Evolutionary conservation across 257 asterid species (phyloP).

Genomic region (Coffea canephora): DNA sequence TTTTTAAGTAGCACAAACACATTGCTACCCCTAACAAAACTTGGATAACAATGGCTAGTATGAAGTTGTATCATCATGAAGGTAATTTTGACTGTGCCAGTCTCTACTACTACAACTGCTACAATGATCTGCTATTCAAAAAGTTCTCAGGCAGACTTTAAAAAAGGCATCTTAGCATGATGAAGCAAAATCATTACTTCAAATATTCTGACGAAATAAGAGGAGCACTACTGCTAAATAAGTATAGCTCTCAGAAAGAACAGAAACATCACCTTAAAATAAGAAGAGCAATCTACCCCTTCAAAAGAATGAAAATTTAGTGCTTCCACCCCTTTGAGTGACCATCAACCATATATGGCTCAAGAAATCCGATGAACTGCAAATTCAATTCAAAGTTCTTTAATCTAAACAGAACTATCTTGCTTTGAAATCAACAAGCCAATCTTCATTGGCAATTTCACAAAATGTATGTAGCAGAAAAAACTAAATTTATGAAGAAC

Average conservation of each 20-base stretch:
- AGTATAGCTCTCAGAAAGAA: neutral
- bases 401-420: neutral
- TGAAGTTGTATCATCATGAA: neutral
- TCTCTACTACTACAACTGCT: neutral
- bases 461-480: neutral
- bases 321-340: conserved; percentile 71
- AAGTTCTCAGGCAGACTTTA: neutral
- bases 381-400: conserved; percentile 5
- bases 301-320: conserved; percentile 14
- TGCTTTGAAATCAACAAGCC: neutral
- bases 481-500: neutral
- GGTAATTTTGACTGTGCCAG: neutral
- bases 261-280: neutral
- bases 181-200: no score
- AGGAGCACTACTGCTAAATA: neutral
- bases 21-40: neutral
- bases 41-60: neutral
- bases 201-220: neutral
- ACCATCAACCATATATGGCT: conserved; percentile 70
- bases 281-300: neutral
- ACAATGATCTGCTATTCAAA: no score
- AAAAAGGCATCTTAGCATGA: neutral
- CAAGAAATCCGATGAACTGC: conserved; percentile 91
- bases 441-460: neutral
- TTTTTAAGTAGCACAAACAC: neutral